Conservation (phyloP, 148 eudicot genomes). For the Simmondsia chinensis region DNA sequence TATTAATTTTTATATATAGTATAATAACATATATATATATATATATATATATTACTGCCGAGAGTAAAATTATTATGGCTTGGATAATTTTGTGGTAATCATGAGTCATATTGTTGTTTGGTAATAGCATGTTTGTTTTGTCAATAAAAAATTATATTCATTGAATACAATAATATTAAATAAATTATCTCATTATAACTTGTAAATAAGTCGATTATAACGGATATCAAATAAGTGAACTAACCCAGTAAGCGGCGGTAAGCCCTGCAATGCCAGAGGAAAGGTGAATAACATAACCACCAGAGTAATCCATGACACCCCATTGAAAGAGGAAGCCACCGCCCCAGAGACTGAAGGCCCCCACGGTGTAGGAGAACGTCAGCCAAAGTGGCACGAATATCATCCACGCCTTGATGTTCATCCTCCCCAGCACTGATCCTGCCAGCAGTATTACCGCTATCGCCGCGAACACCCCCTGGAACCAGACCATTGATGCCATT, state of each 20-base stretch:
- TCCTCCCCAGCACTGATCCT: conserved; percentile 52
- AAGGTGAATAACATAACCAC: conserved; percentile 70
- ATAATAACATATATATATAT: no score
- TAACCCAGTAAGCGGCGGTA: conserved; percentile 71
- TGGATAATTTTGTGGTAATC: no score
- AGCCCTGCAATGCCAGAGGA: conserved; percentile 67
- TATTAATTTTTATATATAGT: no score
- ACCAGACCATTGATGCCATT: conserved; percentile 59
- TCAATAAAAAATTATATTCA: no score
- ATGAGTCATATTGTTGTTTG: no score
- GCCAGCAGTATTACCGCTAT: conserved; percentile 48
- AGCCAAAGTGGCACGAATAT: conserved; percentile 66
- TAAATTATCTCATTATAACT: neutral
- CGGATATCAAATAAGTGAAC: neutral
- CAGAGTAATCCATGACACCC: conserved; percentile 68
- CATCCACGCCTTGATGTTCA: conserved; percentile 80
- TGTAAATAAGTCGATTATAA: neutral
- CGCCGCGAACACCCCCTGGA: conserved; percentile 54
- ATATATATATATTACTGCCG: no score
- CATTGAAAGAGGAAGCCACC: conserved; percentile 66
- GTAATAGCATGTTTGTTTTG: no score
- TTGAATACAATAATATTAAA: no score
- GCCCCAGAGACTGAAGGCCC: conserved; percentile 68
- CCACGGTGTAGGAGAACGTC: conserved; percentile 58
- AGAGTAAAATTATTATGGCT: no score